Base-by-base conservation (phyloP, 2,329 filamentous ascomycete genomes). In the Aspergillus chevalieri region DNA sequence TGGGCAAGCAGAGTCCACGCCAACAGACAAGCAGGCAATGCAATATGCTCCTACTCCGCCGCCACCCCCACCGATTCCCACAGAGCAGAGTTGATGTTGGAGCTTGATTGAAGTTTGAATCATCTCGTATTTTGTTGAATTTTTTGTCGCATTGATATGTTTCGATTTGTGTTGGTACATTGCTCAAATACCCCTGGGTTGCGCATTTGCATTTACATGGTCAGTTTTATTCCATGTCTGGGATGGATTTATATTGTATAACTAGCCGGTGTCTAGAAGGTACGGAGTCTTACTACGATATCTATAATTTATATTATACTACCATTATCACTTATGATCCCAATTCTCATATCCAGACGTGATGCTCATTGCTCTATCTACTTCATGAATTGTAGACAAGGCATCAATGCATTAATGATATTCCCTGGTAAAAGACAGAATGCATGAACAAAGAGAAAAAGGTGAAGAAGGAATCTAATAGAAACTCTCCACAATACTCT, bases 401-500 rank as follows among this genome's bases (percentile, higher is more conserved):
- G 4, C 26, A 12, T 30, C 10, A 30, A 30, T 30, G 26, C 26
- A 12, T 36, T 36, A 36, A 36, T 36, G 34, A 36, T 36, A 36
- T 36, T 17, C 34, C 14, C 34, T 8, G 14, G 12, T 36, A 12
- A 30, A 28, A 30, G 26, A 12, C 26, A 30, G 9, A 19, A 39
- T 39, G 43, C 4, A 46, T 33, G 43, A 44, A 43, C 21, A 28
- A 41, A 17, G 30, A 48, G 15, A 50, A 44, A 46, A 51, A 24
- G 47, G 46, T 47, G 38, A 51, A 33, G 55, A 52, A 49, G 47
- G 12, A 51, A 30, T 63, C 79, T 80, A 98, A 78, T 98, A 98
- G 77, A 97, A 98, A 64, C 89, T 95, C 78, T 98, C 93, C 54
- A 98, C 93, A 83, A 98, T 95, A 58, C 90, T 93, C 71, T 97